Base-by-base conservation (phyloP, 225 moss, liverwort and hornwort genomes). In the Sphagnum tenellum region DNA sequence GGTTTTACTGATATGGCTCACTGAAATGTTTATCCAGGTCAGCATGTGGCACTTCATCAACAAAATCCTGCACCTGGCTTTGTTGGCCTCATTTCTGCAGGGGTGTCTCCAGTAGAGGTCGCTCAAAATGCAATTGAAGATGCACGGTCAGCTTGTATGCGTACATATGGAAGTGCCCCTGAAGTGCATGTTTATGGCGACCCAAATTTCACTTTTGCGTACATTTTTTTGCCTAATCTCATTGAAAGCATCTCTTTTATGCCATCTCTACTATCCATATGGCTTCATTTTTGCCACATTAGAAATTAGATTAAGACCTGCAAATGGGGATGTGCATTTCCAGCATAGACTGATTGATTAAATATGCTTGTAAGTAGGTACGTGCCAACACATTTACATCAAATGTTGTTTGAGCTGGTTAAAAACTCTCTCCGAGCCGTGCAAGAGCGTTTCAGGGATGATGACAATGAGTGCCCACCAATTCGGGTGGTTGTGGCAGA, bases 131-230 rank as follows among this genome's bases (percentile, higher is more conserved):
- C 92, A 11, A 93, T 93, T 50, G 89, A 93, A 64, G 92, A 93
- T 77, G 92, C 92, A 64, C 85, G 92, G 60, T 93, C 92, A 14
- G 81, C 92, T 72, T 93, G 92, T 66, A 93, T 93, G 92, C 87
- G 92, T 68, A 93, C 92, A 14, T 93, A 89, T 57, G 89, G 92
- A 66, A 88, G 85, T 77, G 88, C 92, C 65, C 89, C 92, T 69
- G 92, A 89, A 80, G 92, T 93, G 51, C 81, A 82, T 61, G 83
- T 93, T 11, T 89, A 88, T 68, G 92, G 92, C 3, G 88, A 89
- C 72, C 89, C 89, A 52, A 78, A 77, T 14, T 93, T 93, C 70
- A 60, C 69, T 48, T 93, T 93, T 70, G 86, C 88, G 92, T 93
- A 77, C 76, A 83, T 52, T 13, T 45, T 45, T 63, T 65, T 49